Conservation (phyloP, 2,329 filamentous ascomycete genomes). For the Westerdykella ornata region DNA sequence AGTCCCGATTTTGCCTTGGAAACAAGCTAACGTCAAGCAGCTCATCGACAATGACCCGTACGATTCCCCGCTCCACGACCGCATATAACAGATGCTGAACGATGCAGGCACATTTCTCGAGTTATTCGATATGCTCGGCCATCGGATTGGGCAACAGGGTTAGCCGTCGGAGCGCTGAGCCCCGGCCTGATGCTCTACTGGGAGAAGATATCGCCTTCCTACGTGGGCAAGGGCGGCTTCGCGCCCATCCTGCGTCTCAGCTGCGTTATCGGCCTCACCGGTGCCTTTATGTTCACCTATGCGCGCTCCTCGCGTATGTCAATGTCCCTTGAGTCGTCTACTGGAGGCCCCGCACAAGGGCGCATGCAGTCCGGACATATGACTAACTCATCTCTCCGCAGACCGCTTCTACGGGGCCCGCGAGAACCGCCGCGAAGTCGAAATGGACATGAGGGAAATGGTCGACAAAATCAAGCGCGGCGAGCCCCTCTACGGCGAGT, state of each 20-base stretch:
- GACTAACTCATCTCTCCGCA: conserved; percentile 34
- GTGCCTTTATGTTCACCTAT: conserved; percentile 81
- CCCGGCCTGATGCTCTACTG: conserved; percentile 69
- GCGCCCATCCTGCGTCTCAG: conserved; percentile 74
- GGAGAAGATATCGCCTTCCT: conserved; percentile 79
- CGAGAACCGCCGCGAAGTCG: conserved; percentile 85
- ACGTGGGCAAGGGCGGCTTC: conserved; percentile 76
- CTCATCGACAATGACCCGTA: conserved; percentile 99
- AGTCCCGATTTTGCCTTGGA: conserved; percentile 17
- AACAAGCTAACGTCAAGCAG: conserved; percentile 46
- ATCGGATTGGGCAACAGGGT: conserved; percentile 72
- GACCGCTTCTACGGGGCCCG: conserved; percentile 93
- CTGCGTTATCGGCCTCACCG: conserved; percentile 63
- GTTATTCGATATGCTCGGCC: conserved; percentile 80
- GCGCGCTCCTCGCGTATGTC: conserved; percentile 73
- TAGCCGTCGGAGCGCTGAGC: conserved; percentile 60
- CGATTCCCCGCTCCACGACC: conserved; percentile 29
- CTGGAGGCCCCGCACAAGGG: not conserved
- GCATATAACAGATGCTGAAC: conserved; percentile 12
- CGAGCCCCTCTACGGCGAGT: conserved; percentile 80
- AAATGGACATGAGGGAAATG: conserved; percentile 98
- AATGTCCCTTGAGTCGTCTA: not conserved
- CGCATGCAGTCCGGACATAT: not conserved
- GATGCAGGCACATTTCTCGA: conserved; percentile 74
- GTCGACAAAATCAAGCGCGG: conserved; percentile 90